phyloP scores from a whole-genome alignment of 140 eudicot species.

The Ambrosia hybrid region DNA sequence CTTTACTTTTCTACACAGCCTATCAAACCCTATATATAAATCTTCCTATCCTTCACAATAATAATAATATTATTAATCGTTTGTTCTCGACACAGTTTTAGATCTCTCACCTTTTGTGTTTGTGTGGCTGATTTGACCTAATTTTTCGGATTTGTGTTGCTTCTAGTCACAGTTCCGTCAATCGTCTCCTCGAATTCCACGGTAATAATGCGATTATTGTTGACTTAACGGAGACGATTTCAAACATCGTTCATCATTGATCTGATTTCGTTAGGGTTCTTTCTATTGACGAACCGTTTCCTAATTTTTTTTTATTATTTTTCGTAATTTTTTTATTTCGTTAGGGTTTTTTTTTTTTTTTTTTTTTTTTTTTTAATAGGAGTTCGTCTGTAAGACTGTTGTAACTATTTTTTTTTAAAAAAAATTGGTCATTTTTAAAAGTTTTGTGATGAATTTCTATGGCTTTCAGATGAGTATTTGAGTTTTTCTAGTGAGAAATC shows the following conservation, averaged over 20 bases:
- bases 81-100: neutral
- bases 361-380: too few relatives aligned
- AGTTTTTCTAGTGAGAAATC: neutral
- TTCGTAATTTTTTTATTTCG: too few relatives aligned
- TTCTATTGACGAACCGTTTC: too few relatives aligned
- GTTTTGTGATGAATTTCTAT: too few relatives aligned
- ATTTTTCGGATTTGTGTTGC: slow-evolving; percentile 25
- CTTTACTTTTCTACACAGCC: slow-evolving; percentile 24
- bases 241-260: neutral
- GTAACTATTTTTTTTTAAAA: too few relatives aligned
- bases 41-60: slow-evolving; percentile 11
- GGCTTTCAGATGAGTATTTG: neutral
- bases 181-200: slow-evolving; percentile 11
- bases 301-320: too few relatives aligned
- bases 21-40: slow-evolving; percentile 37
- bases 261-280: neutral
- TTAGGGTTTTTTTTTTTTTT: too few relatives aligned
- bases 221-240: too few relatives aligned
- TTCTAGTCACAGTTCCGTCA: slow-evolving; percentile 32
- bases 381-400: neutral
- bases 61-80: neutral
- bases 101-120: too few relatives aligned
- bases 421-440: too few relatives aligned
- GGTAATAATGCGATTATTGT: slow-evolving; percentile 21
- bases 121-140: slow-evolving; percentile 23